A percentile compares a stretch with the other conserved stretches of the same genome.
Evolutionary conservation across 1,284 basidiomycete genomes (phyloP).

Genomic region (Albatrellus sp.): DNA sequence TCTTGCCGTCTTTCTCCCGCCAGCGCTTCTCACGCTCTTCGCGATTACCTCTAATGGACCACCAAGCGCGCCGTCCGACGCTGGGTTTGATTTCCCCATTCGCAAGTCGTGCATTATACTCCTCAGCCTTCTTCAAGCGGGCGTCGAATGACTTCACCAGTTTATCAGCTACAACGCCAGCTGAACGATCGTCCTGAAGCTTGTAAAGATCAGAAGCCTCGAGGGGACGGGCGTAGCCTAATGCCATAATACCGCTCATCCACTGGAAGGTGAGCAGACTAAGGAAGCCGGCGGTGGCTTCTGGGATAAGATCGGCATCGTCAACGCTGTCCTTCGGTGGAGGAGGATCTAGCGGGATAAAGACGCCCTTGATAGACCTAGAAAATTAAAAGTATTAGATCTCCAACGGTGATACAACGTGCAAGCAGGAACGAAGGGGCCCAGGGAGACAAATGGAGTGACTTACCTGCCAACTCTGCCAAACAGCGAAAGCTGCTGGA

Average conservation of each 20-base stretch:
- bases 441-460: too few relatives aligned
- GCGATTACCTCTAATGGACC: constrained; percentile 43
- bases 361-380: constrained; percentile 12
- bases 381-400: neutral
- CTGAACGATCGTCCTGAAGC: constrained; percentile 51
- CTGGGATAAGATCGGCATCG: constrained; percentile 37
- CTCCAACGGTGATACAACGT: too few relatives aligned
- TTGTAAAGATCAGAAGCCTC: constrained; percentile 80
- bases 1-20: constrained; percentile 52
- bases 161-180: constrained; percentile 45
- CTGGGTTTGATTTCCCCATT: constrained; percentile 54
- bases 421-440: too few relatives aligned
- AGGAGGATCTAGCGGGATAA: constrained; percentile 21
- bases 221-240: constrained; percentile 69
- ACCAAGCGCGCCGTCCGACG: constrained; percentile 35
- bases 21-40: constrained; percentile 48
- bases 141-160: constrained; percentile 58
- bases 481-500: too few relatives aligned
- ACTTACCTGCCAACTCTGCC: too few relatives aligned
- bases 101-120: constrained; percentile 59
- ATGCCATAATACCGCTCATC: constrained; percentile 61
- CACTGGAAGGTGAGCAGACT: constrained; percentile 52
- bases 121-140: constrained; percentile 44
- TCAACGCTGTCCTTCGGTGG: constrained; percentile 40
- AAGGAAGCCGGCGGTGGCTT: constrained; percentile 36